These are phyloP conservation scores for Backusella sp. DNA, from an alignment of 192 early-diverging fungal species.

Conservation along the genomic window DNA sequence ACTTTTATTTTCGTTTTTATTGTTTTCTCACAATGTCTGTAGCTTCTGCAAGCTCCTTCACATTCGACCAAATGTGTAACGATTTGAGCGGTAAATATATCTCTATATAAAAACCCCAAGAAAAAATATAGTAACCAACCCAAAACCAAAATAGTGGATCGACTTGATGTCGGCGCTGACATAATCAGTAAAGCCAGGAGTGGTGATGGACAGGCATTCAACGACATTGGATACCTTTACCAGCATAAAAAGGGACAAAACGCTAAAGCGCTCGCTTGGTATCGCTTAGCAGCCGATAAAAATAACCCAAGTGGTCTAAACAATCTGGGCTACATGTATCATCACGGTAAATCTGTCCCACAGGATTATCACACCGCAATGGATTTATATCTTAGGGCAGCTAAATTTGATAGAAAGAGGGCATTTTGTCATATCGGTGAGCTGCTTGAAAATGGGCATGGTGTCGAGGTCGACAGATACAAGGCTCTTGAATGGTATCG, in stretches of 20 bases:
- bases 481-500: background rate
- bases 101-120: background rate
- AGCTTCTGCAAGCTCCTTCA: background rate
- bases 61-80: background rate
- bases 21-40: background rate
- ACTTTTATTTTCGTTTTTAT: background rate
- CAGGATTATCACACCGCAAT: background rate
- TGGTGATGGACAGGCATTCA: background rate
- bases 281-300: background rate
- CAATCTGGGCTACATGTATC: background rate
- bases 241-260: background rate
- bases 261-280: background rate
- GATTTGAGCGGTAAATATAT: background rate
- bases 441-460: background rate
- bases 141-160: background rate
- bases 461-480: background rate
- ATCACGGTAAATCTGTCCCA: background rate
- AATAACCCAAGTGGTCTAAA: background rate
- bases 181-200: background rate
- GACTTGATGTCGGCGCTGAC: background rate
- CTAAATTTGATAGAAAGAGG: background rate
- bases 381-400: background rate
- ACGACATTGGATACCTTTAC: background rate
- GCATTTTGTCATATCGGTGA: background rate
- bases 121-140: background rate